Evolutionary conservation across 331 rosid genomes (phyloP).

Genomic region (Erythrophleum ivorense): DNA sequence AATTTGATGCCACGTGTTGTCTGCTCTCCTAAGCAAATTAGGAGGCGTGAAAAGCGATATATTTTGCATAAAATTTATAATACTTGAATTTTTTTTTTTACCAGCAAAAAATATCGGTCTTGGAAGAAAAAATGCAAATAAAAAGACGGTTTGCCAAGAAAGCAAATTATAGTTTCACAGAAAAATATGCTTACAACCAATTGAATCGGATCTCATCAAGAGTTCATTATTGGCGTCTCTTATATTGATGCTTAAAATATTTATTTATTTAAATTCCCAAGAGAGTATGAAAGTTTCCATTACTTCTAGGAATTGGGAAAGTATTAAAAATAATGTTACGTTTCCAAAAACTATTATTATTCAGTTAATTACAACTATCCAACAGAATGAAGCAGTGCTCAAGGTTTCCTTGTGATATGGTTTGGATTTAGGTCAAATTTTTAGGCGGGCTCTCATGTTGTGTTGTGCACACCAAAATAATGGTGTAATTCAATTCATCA

Average conservation of each 20-base stretch:
- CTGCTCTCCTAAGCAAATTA: no score
- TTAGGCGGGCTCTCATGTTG: conserved; percentile 15
- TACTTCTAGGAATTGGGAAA: background rate
- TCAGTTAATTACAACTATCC: background rate
- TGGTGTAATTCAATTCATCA: no score
- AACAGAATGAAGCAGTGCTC: conserved; percentile 25
- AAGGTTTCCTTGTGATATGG: background rate
- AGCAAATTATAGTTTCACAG: background rate
- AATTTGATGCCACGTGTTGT: no score
- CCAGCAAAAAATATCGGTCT: no score
- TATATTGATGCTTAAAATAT: background rate
- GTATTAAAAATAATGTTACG: background rate
- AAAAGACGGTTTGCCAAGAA: background rate
- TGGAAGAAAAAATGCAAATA: background rate
- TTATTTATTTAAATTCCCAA: background rate
- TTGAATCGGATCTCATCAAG: conserved; percentile 18
- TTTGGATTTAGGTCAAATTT: conserved; percentile 29
- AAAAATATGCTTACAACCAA: background rate
- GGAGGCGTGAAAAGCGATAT: no score
- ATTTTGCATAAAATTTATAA: no score
- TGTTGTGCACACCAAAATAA: background rate
- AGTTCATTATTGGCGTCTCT: background rate
- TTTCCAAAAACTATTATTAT: background rate
- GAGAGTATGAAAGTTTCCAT: background rate
- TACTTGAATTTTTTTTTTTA: no score